phyloP scores from a whole-genome alignment of 192 early-diverging fungal genomes.

The Entomortierella chlamydospora region DNA sequence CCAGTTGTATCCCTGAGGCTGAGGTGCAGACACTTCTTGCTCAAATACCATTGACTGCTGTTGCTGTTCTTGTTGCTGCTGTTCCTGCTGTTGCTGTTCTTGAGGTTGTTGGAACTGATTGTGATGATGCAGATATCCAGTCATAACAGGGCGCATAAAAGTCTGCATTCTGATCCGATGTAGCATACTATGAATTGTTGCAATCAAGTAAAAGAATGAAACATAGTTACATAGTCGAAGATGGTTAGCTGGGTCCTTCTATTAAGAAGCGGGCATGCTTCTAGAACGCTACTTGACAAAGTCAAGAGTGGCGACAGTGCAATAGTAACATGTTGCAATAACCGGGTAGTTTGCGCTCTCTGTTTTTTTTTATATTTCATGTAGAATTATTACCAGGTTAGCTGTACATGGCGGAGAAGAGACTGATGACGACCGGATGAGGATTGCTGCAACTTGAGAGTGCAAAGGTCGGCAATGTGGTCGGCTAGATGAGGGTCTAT shows the following conservation, averaged over 20 bases:
- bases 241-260: too few species aligned
- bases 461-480: constrained; percentile 25
- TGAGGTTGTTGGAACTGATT: constrained; percentile 6
- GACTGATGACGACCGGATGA: constrained; percentile 26
- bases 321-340: too few species aligned
- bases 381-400: constrained; percentile 20
- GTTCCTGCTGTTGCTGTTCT: constrained; percentile 13
- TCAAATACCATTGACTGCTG: constrained; percentile 15
- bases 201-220: background rate
- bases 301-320: too few species aligned
- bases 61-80: constrained; percentile 27
- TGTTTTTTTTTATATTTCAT: too few species aligned
- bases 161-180: constrained; percentile 43
- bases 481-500: constrained; percentile 24
- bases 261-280: too few species aligned
- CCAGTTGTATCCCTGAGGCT: constrained; percentile 26
- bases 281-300: too few species aligned
- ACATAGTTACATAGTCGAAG: too few species aligned
- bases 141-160: constrained; percentile 38
- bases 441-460: constrained; percentile 32
- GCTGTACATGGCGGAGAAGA: constrained; percentile 27
- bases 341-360: too few species aligned
- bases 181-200: constrained; percentile 24
- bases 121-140: constrained; percentile 29
- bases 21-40: constrained; percentile 12